A percentile compares a stretch with the other conserved stretches of the same genome.
Evolutionary conservation across 108 stramenopile species (phyloP).

Genomic region (Cyclotella atomus): DNA sequence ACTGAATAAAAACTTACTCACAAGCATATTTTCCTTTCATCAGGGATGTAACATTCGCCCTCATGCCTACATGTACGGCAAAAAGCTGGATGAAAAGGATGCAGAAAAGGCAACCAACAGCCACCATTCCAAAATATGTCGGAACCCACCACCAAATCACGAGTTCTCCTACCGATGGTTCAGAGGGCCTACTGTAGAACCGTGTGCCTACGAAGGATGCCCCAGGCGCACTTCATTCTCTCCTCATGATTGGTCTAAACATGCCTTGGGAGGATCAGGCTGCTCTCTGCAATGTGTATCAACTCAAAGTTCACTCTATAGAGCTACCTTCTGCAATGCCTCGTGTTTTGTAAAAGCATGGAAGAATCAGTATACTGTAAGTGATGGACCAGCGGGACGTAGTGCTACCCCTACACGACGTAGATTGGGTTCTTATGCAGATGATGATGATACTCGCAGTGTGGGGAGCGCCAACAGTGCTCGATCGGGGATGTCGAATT

Average conservation of each 20-base stretch:
- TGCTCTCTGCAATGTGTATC: conserved; percentile 85
- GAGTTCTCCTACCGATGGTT: conserved; percentile 90
- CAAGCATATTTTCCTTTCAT: not conserved
- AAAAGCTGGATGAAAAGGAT: conserved; percentile 86
- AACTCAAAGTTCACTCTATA: conserved; percentile 77
- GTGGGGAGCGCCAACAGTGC: conserved; percentile 36
- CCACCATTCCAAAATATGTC: conserved; percentile 77
- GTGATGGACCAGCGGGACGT: conserved; percentile 41
- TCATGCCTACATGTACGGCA: conserved; percentile 93
- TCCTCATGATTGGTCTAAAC: conserved; percentile 90
- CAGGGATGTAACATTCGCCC: conserved; percentile 83
- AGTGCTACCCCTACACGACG: conserved; percentile 33
- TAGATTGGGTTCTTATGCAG: conserved; percentile 31
- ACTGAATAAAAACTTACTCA: not conserved
- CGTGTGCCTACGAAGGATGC: conserved; percentile 84
- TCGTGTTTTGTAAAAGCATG: conserved; percentile 87
- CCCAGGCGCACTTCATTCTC: conserved; percentile 85
- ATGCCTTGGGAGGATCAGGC: conserved; percentile 81
- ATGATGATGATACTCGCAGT: conserved; percentile 48
- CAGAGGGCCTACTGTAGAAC: conserved; percentile 72
- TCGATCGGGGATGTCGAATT: conserved; percentile 27
- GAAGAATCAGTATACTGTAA: conserved; percentile 89
- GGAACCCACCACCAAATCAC: conserved; percentile 83
- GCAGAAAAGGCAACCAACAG: conserved; percentile 41
- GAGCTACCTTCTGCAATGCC: conserved; percentile 88